Evolutionary conservation across 2,329 filamentous ascomycete genomes (phyloP).

Genomic region (Aspergillus brunneoviolaceus): DNA sequence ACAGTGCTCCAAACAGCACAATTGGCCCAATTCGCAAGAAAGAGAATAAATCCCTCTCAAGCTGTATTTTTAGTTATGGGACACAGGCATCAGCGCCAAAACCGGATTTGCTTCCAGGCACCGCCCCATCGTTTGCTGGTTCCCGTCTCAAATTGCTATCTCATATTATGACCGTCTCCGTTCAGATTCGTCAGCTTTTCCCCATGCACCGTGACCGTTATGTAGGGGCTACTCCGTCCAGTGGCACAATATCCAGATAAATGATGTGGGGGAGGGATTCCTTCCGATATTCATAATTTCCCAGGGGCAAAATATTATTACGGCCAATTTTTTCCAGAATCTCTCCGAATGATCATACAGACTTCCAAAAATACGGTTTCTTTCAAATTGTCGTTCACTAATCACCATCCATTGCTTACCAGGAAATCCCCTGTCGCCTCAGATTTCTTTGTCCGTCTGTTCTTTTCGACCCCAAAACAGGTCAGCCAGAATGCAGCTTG

Average conservation of each 20-base stretch:
- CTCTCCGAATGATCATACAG: background rate
- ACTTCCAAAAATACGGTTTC: background rate
- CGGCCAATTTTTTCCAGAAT: background rate
- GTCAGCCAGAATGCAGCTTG: background rate
- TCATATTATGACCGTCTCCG: background rate
- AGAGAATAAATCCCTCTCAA: background rate
- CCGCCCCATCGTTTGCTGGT: background rate
- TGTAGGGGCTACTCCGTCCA: background rate
- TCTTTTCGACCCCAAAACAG: slow-evolving; percentile 4
- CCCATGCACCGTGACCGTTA: slow-evolving; percentile 5
- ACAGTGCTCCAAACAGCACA: no score
- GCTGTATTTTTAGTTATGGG: slow-evolving; percentile 1
- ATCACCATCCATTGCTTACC: no score
- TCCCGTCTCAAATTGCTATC: slow-evolving; percentile 1
- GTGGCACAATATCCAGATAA: slow-evolving; percentile 6
- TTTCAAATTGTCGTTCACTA: background rate
- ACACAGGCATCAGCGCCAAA: background rate
- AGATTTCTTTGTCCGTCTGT: background rate
- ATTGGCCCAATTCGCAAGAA: background rate
- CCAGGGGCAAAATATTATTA: background rate
- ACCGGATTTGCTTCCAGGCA: background rate
- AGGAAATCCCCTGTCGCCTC: background rate
- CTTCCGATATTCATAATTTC: background rate
- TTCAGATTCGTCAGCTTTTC: slow-evolving; percentile 4
- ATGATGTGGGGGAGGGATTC: background rate